These are phyloP conservation scores for Lagenidium giganteum DNA, from an alignment of 352 stramenopile genomes.

Conservation along the genomic window DNA sequence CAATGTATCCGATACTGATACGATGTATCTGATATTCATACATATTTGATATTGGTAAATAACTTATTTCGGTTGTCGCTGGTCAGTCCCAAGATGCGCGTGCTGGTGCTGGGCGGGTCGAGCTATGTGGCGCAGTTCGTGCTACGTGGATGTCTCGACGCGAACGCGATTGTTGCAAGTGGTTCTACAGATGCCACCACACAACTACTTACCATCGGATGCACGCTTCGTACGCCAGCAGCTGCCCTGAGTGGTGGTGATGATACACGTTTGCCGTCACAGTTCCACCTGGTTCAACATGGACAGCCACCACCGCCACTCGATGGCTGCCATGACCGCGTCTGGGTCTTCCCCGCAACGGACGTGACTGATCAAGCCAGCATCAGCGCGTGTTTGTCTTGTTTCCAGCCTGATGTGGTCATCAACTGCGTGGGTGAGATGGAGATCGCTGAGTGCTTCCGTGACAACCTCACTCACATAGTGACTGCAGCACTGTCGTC, in stretches of 20 bases:
- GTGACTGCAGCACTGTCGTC: constrained; percentile 41
- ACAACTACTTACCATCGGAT: constrained; percentile 20
- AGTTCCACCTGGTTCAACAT: too few relatives aligned
- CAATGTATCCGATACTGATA: too few relatives aligned
- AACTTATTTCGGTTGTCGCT: too few relatives aligned
- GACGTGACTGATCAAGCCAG: constrained; percentile 24
- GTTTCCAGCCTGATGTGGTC: constrained; percentile 34
- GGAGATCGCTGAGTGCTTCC: neutral
- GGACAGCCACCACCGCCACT: neutral
- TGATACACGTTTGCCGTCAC: too few relatives aligned
- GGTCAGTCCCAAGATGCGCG: too few relatives aligned
- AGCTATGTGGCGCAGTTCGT: constrained; percentile 72
- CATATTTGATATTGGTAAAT: too few relatives aligned
- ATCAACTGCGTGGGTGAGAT: constrained; percentile 55
- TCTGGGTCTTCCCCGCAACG: constrained; percentile 40
- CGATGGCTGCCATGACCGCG: too few relatives aligned
- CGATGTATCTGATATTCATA: too few relatives aligned
- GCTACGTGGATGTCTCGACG: constrained; percentile 23
- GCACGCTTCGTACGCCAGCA: constrained; percentile 24
- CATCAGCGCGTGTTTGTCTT: constrained; percentile 24
- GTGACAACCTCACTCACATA: neutral
- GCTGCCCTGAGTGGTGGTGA: constrained; percentile 17
- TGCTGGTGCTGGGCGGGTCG: constrained; percentile 51
- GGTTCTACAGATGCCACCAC: neutral
- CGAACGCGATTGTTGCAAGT: neutral